phyloP scores from a whole-genome alignment of 768 basidiomycete genomes.

The Pisolithus tinctorius region DNA sequence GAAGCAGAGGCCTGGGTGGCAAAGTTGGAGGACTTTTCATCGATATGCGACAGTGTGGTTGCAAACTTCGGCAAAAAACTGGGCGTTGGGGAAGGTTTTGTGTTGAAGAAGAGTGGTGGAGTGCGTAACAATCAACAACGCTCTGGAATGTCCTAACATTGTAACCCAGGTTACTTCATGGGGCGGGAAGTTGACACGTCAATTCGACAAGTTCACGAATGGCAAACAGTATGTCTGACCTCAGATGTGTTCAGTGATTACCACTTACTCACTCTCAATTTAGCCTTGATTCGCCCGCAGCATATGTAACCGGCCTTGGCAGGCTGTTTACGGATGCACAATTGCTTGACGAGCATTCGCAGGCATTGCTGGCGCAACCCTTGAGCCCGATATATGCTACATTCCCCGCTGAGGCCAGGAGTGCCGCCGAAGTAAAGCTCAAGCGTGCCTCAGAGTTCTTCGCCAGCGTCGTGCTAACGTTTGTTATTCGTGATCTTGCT shows the following conservation, averaged over 20 bases:
- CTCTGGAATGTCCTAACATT: slow-evolving; percentile 6
- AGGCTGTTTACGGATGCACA: slow-evolving; percentile 70
- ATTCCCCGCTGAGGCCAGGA: slow-evolving; percentile 58
- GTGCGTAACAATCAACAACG: slow-evolving; percentile 28
- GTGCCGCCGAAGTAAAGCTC: slow-evolving; percentile 64
- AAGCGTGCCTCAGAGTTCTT: slow-evolving; percentile 88
- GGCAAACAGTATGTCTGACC: slow-evolving; percentile 69
- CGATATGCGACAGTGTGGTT: slow-evolving; percentile 72
- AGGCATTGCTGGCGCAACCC: slow-evolving; percentile 60
- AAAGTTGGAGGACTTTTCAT: slow-evolving; percentile 76
- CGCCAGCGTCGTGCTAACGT: slow-evolving; percentile 79
- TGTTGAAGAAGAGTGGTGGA: slow-evolving; percentile 67
- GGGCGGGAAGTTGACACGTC: slow-evolving; percentile 67
- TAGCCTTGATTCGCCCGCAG: slow-evolving; percentile 84
- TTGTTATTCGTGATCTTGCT: slow-evolving; percentile 83
- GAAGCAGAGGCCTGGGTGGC: slow-evolving; percentile 74
- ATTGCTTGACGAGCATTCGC: slow-evolving; percentile 82
- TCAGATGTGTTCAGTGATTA: slow-evolving; percentile 1
- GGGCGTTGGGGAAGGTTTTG: slow-evolving; percentile 82
- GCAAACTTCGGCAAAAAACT: slow-evolving; percentile 83
- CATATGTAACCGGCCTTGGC: slow-evolving; percentile 71
- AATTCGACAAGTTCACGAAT: slow-evolving; percentile 79
- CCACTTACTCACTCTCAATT: slow-evolving; percentile 6
- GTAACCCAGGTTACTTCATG: slow-evolving; percentile 47
- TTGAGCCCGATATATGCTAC: slow-evolving; percentile 66